A percentile compares a stretch with the other conserved stretches of the same genome.
Conservation (phyloP, 1,139 yeast genomes). For the Taphrina populina region DNA sequence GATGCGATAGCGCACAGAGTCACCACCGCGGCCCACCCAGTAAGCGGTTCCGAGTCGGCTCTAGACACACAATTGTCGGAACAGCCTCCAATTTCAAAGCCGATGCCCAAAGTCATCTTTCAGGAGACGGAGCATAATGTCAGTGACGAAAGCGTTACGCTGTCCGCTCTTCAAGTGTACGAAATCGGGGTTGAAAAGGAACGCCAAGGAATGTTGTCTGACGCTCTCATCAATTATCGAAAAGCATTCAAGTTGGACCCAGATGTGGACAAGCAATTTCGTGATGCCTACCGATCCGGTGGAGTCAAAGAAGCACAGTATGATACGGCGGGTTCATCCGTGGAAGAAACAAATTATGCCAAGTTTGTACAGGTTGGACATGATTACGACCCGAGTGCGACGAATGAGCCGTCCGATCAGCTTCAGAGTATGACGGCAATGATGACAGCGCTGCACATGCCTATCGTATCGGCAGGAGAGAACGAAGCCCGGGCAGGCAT, state of each 20-base stretch:
- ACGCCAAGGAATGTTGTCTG: conserved; percentile 69
- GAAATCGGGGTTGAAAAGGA: conserved; percentile 74
- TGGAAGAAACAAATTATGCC: conserved; percentile 35
- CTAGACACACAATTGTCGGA: too few relatives aligned
- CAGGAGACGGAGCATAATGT: too few relatives aligned
- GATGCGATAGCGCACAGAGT: too few relatives aligned
- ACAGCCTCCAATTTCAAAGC: too few relatives aligned
- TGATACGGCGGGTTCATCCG: conserved; percentile 43
- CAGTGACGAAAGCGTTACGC: conserved; percentile 43
- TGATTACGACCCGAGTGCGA: conserved; percentile 42
- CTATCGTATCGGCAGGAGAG: not conserved
- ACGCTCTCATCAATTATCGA: conserved; percentile 73
- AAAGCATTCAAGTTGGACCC: conserved; percentile 67
- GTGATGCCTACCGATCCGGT: conserved; percentile 46
- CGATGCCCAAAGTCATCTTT: too few relatives aligned
- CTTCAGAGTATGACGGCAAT: conserved; percentile 7
- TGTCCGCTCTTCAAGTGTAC: conserved; percentile 59
- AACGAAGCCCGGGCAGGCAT: conserved; percentile 53
- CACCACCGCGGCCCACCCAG: too few relatives aligned
- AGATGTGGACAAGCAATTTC: conserved; percentile 65
- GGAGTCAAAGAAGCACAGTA: not conserved
- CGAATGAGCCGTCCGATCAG: not conserved
- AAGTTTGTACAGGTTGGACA: conserved; percentile 42
- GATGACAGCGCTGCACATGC: conserved; percentile 20
- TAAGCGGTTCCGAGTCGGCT: too few relatives aligned